Percentiles rank a stretch among this genome's conserved stretches.
These are phyloP conservation scores for Schoenoplectus triqueter DNA, from an alignment of 202 grass and related monocot genomes.

Conservation along the genomic window DNA sequence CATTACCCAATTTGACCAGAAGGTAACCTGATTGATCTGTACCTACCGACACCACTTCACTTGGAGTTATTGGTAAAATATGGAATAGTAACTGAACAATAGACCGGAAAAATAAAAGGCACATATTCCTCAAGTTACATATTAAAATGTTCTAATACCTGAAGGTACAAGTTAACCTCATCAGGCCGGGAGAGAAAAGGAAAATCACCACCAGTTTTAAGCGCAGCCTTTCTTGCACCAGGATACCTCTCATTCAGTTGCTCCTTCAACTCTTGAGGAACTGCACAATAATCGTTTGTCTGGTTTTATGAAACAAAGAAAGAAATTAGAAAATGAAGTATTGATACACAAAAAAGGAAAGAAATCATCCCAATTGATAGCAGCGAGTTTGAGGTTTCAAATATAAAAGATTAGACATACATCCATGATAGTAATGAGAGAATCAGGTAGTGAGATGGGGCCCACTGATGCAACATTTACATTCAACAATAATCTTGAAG, in stretches of 20 bases:
- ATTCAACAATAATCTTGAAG: constrained; percentile 93
- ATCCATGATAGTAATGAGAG: constrained; percentile 94
- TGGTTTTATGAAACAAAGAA: constrained; percentile 43
- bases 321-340: not conserved
- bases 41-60: not conserved
- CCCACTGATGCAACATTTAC: constrained; percentile 91
- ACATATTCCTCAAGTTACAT: not conserved
- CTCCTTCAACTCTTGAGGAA: constrained; percentile 87
- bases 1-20: constrained; percentile 5
- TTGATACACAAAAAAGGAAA: constrained; percentile 2
- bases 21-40: not conserved
- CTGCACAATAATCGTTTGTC: constrained; percentile 97
- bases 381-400: not conserved
- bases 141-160: constrained; percentile 56
- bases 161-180: constrained; percentile 96
- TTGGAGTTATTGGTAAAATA: not conserved
- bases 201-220: constrained; percentile 95
- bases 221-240: constrained; percentile 68
- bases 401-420: constrained; percentile 55
- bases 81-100: not conserved
- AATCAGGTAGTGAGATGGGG: constrained; percentile 76
- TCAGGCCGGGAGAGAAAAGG: constrained; percentile 92
- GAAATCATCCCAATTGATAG: not conserved
- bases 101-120: not conserved
- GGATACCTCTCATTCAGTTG: constrained; percentile 91